These are phyloP conservation scores for Pleurotus eryngii DNA, from an alignment of 768 basidiomycete genomes.

Conservation along the genomic window DNA sequence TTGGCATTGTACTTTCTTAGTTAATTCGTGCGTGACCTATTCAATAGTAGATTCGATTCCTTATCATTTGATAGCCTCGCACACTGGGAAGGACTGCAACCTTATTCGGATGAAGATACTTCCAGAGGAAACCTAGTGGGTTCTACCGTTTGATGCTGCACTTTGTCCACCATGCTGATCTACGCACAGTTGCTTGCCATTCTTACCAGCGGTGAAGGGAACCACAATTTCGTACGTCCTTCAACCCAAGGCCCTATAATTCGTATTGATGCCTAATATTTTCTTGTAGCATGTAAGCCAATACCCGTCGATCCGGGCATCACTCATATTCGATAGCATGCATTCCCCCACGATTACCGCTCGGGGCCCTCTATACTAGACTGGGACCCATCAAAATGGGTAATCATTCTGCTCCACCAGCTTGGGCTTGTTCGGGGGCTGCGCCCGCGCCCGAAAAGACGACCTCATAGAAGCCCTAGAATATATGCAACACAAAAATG, in stretches of 20 bases:
- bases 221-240: conserved; percentile 66
- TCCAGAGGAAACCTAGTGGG: conserved; percentile 71
- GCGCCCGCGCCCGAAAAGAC: conserved; percentile 40
- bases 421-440: conserved; percentile 47
- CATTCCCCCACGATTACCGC: conserved; percentile 77
- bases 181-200: conserved; percentile 57
- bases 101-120: conserved; percentile 77
- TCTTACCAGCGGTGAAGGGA: conserved; percentile 73
- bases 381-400: conserved; percentile 85
- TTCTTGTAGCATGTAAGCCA: conserved; percentile 41
- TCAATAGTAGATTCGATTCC: not conserved
- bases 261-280: not conserved
- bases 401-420: conserved; percentile 50
- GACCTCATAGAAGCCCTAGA: conserved; percentile 47
- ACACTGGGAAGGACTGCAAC: conserved; percentile 80
- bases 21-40: conserved; percentile 55
- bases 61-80: conserved; percentile 45
- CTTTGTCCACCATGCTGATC: not conserved
- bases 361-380: conserved; percentile 57
- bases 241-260: not conserved
- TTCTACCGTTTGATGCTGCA: not conserved
- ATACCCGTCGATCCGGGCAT: not conserved
- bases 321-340: conserved; percentile 41
- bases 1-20: conserved; percentile 71
- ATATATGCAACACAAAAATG: conserved; percentile 45